Percentiles rank a stretch among this genome's conserved stretches.
These are phyloP conservation scores for Leptographium procerum DNA, from an alignment of 2,329 filamentous ascomycete species.

Conservation along the genomic window DNA sequence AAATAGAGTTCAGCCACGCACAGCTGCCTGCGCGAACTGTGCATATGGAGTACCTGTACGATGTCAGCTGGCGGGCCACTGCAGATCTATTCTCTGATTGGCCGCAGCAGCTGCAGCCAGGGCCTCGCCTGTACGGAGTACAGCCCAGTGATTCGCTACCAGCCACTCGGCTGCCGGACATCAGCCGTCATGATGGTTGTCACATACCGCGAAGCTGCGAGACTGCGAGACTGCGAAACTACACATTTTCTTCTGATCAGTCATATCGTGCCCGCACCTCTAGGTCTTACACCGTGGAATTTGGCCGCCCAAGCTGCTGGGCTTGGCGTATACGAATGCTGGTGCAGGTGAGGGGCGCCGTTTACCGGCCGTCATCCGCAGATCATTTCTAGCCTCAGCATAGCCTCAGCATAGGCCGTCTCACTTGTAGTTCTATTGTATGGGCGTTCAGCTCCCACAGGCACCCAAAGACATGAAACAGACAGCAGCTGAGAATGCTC, in stretches of 20 bases:
- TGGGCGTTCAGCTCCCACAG: neutral
- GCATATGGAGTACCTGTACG: neutral
- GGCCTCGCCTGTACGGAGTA: too few species aligned
- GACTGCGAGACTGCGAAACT: too few species aligned
- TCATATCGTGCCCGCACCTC: neutral
- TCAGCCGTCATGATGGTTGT: too few species aligned
- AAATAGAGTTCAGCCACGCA: neutral
- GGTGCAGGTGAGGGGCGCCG: neutral
- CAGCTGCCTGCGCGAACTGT: too few species aligned
- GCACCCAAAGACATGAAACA: neutral
- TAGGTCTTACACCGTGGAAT: neutral
- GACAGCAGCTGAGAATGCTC: too few species aligned
- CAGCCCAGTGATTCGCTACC: too few species aligned
- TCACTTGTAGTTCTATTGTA: neutral
- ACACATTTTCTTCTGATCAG: neutral
- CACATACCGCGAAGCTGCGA: neutral
- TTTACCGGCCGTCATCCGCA: neutral
- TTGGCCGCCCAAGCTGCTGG: neutral
- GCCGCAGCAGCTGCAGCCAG: too few species aligned
- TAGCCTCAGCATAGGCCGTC: neutral
- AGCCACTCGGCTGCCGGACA: too few species aligned
- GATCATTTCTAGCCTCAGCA: neutral
- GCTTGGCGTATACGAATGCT: too few species aligned
- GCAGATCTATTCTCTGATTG: neutral
- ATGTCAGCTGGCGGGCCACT: neutral